These are phyloP conservation scores for Byssochlamys sp. DNA, from an alignment of 2,329 filamentous ascomycete genomes.

Conservation along the genomic window DNA sequence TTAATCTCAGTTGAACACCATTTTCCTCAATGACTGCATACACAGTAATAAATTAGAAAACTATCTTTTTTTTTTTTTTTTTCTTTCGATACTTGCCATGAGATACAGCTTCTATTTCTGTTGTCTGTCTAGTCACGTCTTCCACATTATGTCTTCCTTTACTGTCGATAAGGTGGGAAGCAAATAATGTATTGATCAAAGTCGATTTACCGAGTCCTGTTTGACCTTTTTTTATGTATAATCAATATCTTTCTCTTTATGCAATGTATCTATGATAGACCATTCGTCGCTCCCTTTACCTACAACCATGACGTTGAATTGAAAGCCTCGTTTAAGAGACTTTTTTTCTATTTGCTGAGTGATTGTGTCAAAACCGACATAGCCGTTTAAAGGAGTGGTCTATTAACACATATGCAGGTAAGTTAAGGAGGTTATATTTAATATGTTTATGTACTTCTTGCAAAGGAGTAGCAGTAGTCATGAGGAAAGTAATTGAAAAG, in stretches of 20 bases:
- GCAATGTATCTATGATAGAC: no score
- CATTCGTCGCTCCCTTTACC: no score
- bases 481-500: no score
- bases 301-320: slow-evolving; percentile 99
- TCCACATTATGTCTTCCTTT: no score
- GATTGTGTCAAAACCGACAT: slow-evolving; percentile 99
- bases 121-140: no score
- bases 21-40: slow-evolving; percentile 82
- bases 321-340: slow-evolving; percentile 97
- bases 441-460: no score
- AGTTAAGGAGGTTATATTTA: no score
- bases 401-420: no score
- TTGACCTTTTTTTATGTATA: slow-evolving; percentile 73
- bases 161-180: slow-evolving; percentile 96
- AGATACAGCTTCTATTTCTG: slow-evolving; percentile 94
- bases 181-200: slow-evolving; percentile 99
- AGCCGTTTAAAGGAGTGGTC: no score
- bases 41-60: slow-evolving; percentile 7
- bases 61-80: no score
- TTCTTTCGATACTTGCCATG: slow-evolving; percentile 54
- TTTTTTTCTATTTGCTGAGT: slow-evolving; percentile 99
- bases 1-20: slow-evolving; percentile 88
- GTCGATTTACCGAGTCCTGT: slow-evolving; percentile 98
- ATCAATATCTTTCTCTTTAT: no score
- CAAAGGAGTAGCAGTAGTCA: no score